phyloP scores from a whole-genome alignment of 768 basidiomycete species.

The Trametes sanguinea region DNA sequence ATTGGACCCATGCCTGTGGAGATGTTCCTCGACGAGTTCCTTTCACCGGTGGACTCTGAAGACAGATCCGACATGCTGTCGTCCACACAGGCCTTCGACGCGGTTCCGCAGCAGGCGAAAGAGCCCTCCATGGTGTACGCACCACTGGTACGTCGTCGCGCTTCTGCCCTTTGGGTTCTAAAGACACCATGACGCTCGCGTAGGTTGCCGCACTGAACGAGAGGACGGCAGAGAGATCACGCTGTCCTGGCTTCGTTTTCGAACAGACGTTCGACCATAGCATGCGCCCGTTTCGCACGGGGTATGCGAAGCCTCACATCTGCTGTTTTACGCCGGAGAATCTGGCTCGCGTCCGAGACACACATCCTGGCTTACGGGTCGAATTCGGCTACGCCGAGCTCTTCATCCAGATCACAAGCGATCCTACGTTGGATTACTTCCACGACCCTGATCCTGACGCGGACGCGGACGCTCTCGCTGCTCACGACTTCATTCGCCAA shows the following conservation, averaged over 20 bases:
- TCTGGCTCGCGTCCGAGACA: not conserved
- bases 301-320: conserved; percentile 7
- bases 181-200: too few species aligned
- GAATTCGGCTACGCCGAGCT: conserved; percentile 15
- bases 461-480: too few species aligned
- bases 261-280: not conserved
- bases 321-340: conserved; percentile 8
- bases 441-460: not conserved
- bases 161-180: too few species aligned
- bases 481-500: too few species aligned
- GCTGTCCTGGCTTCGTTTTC: conserved; percentile 14
- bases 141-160: not conserved
- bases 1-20: too few species aligned
- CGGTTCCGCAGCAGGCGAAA: not conserved
- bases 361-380: not conserved
- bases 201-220: not conserved
- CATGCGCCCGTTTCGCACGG: not conserved
- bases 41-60: not conserved
- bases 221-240: not conserved
- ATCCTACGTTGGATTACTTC: conserved; percentile 11
- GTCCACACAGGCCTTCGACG: not conserved
- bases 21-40: too few species aligned
- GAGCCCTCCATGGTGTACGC: not conserved
- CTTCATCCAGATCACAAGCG: conserved; percentile 13
- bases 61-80: too few species aligned